Conservation (phyloP, 1,284 basidiomycete genomes). For the Malassezia globosa region DNA sequence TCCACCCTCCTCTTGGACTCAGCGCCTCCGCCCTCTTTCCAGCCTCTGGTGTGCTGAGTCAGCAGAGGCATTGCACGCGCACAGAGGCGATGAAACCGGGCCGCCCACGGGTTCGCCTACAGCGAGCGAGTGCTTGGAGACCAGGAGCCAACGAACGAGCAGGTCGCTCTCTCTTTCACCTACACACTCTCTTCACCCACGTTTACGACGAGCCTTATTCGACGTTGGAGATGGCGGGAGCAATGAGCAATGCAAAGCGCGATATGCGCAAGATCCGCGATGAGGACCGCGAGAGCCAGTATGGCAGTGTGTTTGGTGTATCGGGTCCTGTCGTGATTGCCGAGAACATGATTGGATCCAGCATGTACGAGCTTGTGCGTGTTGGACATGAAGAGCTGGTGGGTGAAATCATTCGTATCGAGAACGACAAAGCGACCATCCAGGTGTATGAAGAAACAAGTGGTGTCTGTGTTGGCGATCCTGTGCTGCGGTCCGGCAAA, state of each 20-base stretch:
- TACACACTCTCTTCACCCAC: not conserved
- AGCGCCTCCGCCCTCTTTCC: no score
- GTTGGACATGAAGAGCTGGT: constrained; percentile 46
- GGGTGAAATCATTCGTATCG: constrained; percentile 46
- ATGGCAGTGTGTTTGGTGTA: constrained; percentile 41
- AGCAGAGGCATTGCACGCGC: constrained; percentile 4
- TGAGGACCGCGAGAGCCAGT: constrained; percentile 39
- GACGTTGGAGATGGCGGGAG: constrained; percentile 18
- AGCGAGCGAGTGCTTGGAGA: no score
- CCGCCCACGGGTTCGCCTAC: not conserved
- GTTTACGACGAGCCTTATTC: not conserved
- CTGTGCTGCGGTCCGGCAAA: constrained; percentile 91
- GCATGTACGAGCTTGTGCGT: constrained; percentile 47
- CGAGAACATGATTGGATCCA: constrained; percentile 45
- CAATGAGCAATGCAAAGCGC: constrained; percentile 40
- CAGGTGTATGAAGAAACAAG: constrained; percentile 91
- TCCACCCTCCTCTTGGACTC: no score
- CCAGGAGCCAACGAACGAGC: not conserved
- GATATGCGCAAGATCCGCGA: constrained; percentile 44
- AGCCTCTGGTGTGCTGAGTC: constrained; percentile 12
- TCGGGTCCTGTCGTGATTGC: constrained; percentile 46
- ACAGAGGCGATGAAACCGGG: not conserved
- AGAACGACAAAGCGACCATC: constrained; percentile 61
- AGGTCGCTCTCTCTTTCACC: not conserved
- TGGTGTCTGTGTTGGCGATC: constrained; percentile 82